These are phyloP conservation scores for Hippophae tibetana DNA, from an alignment of 306 rosid genomes.

Conservation along the genomic window DNA sequence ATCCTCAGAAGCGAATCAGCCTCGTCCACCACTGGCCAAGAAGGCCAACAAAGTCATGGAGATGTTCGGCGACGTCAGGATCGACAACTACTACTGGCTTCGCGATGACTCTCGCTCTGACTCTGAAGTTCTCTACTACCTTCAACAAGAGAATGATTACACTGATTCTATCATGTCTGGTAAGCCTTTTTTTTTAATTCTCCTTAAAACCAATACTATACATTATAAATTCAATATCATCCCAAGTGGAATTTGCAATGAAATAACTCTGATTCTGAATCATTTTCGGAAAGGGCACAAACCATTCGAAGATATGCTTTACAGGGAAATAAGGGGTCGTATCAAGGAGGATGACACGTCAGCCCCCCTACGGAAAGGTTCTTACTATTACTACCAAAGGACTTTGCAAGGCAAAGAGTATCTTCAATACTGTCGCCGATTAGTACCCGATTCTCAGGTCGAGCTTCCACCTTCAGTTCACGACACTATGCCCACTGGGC, in stretches of 20 bases:
- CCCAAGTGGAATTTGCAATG: too few species aligned
- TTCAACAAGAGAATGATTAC: slow-evolving; percentile 56
- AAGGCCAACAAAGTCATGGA: slow-evolving; percentile 67
- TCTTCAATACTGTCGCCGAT: slow-evolving; percentile 67
- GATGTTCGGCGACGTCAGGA: slow-evolving; percentile 64
- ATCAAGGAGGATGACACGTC: slow-evolving; percentile 74
- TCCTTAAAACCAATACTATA: neutral
- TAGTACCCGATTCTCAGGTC: slow-evolving; percentile 30
- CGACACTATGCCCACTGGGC: slow-evolving; percentile 61
- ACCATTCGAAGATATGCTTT: slow-evolving; percentile 54
- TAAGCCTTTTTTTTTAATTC: slow-evolving; percentile 6
- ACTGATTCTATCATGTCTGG: slow-evolving; percentile 60
- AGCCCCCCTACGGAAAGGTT: slow-evolving; percentile 58
- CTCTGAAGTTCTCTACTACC: slow-evolving; percentile 53
- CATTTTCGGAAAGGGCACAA: slow-evolving; percentile 42
- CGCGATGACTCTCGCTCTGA: slow-evolving; percentile 76
- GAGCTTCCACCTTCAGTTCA: slow-evolving; percentile 39
- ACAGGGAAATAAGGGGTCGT: slow-evolving; percentile 65
- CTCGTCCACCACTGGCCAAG: slow-evolving; percentile 59
- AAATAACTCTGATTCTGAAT: neutral
- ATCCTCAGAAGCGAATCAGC: neutral
- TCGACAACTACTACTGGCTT: slow-evolving; percentile 82
- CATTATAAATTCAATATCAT: too few species aligned
- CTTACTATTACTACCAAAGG: slow-evolving; percentile 60
- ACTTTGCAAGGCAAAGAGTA: slow-evolving; percentile 67